Percentiles rank a stretch among this genome's conserved stretches.
Conservation (phyloP, 2,329 filamentous ascomycete species). For the Verticillium nonalfalfae region DNA sequence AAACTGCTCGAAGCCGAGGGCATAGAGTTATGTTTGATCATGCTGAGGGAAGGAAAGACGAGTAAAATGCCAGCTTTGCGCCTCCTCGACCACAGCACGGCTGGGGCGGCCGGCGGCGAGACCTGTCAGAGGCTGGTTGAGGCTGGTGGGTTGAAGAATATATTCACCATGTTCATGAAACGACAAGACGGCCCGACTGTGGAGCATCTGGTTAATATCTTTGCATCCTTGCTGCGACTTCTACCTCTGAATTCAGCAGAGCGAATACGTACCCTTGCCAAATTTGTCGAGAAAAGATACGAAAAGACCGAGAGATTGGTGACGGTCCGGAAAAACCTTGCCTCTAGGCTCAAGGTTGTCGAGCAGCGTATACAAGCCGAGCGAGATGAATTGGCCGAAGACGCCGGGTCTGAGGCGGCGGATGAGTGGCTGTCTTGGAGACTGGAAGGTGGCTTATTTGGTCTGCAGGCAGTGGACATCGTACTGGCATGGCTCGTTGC, state of each 20-base stretch:
- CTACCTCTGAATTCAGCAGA: slow-evolving; percentile 71
- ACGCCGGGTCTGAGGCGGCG: slow-evolving; percentile 55
- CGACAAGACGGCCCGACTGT: slow-evolving; percentile 61
- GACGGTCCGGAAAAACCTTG: slow-evolving; percentile 65
- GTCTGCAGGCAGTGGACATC: slow-evolving; percentile 75
- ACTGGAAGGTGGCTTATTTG: slow-evolving; percentile 80
- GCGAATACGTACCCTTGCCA: slow-evolving; percentile 79
- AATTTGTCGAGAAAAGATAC: slow-evolving; percentile 93
- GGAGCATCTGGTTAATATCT: slow-evolving; percentile 80
- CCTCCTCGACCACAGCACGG: slow-evolving; percentile 75
- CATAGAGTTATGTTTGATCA: slow-evolving; percentile 83
- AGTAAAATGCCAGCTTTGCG: slow-evolving; percentile 73
- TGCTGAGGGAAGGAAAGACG: slow-evolving; percentile 83
- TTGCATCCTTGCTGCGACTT: slow-evolving; percentile 73
- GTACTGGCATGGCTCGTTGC: slow-evolving; percentile 86
- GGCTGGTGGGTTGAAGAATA: slow-evolving; percentile 73
- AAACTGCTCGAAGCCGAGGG: slow-evolving; percentile 89
- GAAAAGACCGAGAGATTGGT: slow-evolving; percentile 74
- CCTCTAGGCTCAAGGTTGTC: slow-evolving; percentile 52
- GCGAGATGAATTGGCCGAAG: slow-evolving; percentile 34
- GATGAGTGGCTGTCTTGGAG: slow-evolving; percentile 69
- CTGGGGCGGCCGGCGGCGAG: slow-evolving; percentile 37
- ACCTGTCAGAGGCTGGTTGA: slow-evolving; percentile 76
- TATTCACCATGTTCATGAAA: slow-evolving; percentile 87
- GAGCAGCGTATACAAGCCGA: slow-evolving; percentile 39